phyloP scores from a whole-genome alignment of 169 alveolate genomes.

The Plasmodium adleri region DNA sequence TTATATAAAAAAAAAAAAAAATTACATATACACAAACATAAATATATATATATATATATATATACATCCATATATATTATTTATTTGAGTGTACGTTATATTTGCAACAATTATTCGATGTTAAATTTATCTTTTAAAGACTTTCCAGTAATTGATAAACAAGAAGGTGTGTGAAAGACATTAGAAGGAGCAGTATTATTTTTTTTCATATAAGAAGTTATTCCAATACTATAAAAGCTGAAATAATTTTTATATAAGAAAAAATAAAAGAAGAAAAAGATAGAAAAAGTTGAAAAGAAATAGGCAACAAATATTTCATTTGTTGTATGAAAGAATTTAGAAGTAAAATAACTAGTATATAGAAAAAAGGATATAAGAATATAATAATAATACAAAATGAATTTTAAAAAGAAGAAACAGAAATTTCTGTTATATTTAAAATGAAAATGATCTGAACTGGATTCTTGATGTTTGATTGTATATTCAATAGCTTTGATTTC shows the following conservation, averaged over 20 bases:
- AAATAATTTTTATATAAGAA: slow-evolving; percentile 73
- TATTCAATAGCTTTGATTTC: slow-evolving; percentile 71
- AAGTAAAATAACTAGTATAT: slow-evolving; percentile 71
- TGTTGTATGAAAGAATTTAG: slow-evolving; percentile 75
- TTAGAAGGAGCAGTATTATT: not conserved
- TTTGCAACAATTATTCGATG: slow-evolving; percentile 6
- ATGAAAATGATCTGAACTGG: slow-evolving; percentile 64
- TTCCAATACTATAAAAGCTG: slow-evolving; percentile 74
- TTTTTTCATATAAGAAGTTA: slow-evolving; percentile 38
- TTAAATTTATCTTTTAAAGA: slow-evolving; percentile 40
- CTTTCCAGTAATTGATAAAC: not conserved
- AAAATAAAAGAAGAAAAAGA: slow-evolving; percentile 65
- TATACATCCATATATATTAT: not conserved
- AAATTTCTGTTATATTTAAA: slow-evolving; percentile 73
- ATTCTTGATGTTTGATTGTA: slow-evolving; percentile 63
- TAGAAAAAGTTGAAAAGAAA: slow-evolving; percentile 76
- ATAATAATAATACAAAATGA: slow-evolving; percentile 60
- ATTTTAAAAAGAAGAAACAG: slow-evolving; percentile 40
- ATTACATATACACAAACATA: slow-evolving; percentile 1
- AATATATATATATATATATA: not conserved
- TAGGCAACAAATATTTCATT: slow-evolving; percentile 78
- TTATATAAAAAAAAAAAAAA: slow-evolving; percentile 19
- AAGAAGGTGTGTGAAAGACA: slow-evolving; percentile 25
- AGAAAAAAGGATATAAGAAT: slow-evolving; percentile 72
- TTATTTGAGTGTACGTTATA: too few species aligned